These are phyloP conservation scores for Chlamydomonas eustigma DNA, from an alignment of 139 green algal species.

Conservation along the genomic window DNA sequence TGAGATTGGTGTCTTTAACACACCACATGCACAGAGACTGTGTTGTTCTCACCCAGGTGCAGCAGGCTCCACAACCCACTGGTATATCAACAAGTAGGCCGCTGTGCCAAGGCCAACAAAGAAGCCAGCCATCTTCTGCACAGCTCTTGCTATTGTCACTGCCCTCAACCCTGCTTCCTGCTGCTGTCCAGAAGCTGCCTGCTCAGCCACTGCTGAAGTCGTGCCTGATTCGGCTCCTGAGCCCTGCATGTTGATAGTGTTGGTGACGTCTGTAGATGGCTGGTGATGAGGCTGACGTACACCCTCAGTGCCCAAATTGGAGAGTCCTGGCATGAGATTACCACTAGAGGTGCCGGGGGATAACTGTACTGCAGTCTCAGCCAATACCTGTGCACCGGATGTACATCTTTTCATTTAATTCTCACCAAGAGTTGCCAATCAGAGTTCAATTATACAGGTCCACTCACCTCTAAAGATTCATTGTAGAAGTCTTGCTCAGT, in stretches of 20 bases:
- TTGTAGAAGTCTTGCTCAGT: conserved; percentile 46
- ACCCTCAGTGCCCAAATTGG: conserved; percentile 12
- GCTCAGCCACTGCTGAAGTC: neutral
- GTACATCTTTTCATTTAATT: too few relatives aligned
- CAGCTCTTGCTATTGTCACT: conserved; percentile 20
- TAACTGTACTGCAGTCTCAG: conserved; percentile 33
- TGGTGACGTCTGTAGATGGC: neutral
- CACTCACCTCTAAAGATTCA: conserved; percentile 39
- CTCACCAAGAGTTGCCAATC: too few relatives aligned
- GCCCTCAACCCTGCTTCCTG: neutral
- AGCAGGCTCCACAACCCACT: conserved; percentile 78
- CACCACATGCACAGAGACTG: too few relatives aligned
- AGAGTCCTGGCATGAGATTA: conserved; percentile 16
- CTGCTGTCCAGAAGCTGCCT: neutral
- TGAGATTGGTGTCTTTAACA: too few relatives aligned
- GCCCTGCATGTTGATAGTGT: neutral
- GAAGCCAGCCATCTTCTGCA: conserved; percentile 58
- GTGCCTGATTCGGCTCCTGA: neutral
- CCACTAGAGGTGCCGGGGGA: conserved; percentile 17
- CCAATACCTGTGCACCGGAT: conserved; percentile 26
- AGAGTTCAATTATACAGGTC: neutral
- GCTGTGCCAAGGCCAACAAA: conserved; percentile 56
- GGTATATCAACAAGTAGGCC: conserved; percentile 71
- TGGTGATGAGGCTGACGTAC: neutral
- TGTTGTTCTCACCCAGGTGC: conserved; percentile 24